These are phyloP conservation scores for Sphagnum magellanicum DNA, from an alignment of 228 moss, liverwort and hornwort genomes.

Conservation along the genomic window DNA sequence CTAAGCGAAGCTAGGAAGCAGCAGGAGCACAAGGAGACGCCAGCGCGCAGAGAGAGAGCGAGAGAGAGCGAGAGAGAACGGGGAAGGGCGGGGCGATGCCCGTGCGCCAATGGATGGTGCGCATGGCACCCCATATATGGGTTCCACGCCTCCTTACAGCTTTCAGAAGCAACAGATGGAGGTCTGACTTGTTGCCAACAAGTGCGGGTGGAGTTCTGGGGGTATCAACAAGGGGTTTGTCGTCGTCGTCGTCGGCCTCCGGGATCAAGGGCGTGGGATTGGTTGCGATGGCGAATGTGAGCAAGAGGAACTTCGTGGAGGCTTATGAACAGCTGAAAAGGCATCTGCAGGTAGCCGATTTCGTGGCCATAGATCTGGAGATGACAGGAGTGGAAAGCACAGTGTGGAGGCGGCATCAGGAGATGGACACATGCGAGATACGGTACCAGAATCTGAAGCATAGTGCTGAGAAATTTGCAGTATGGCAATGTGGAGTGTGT, in stretches of 20 bases:
- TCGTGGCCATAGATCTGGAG: slow-evolving; percentile 82
- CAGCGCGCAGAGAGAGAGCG: too few species aligned
- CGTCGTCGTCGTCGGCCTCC: too few species aligned
- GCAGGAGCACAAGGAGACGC: too few species aligned
- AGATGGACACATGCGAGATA: slow-evolving; percentile 66
- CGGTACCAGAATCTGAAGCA: slow-evolving; percentile 84
- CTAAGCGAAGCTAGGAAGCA: too few species aligned
- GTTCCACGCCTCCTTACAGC: not conserved
- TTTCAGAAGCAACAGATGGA: too few species aligned
- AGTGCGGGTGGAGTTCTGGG: not conserved
- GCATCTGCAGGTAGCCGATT: slow-evolving; percentile 57
- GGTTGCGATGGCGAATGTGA: slow-evolving; percentile 81
- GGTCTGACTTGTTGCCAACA: too few species aligned
- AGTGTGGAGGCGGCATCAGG: slow-evolving; percentile 64
- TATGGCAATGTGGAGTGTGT: slow-evolving; percentile 93
- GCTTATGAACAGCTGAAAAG: slow-evolving; percentile 52
- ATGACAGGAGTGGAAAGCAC: slow-evolving; percentile 90
- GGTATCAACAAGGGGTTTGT: slow-evolving; percentile 8
- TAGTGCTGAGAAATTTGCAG: slow-evolving; percentile 87
- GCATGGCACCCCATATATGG: not conserved
- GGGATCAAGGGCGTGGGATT: slow-evolving; percentile 5
- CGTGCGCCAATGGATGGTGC: slow-evolving; percentile 8
- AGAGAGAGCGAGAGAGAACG: not conserved
- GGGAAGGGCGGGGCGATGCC: slow-evolving; percentile 2
- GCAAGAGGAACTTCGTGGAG: slow-evolving; percentile 57